Evolutionary conservation across 208 protist genomes (phyloP).

Genomic region (Leishmania tropica): DNA sequence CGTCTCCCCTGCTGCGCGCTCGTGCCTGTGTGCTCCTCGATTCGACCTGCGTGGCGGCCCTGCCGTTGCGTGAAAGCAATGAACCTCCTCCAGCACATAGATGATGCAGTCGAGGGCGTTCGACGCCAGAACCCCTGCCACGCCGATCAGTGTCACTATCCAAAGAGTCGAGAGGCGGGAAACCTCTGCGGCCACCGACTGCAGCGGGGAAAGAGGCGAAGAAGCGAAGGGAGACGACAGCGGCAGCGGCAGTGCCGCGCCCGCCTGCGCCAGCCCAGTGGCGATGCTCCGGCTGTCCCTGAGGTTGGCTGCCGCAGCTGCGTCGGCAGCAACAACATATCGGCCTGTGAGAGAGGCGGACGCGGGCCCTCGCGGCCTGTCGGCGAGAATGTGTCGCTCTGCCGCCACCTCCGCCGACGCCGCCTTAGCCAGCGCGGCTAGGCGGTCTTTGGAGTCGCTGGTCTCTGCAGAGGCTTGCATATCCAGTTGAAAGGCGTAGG

Average conservation of each 20-base stretch:
- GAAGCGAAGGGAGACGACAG: not conserved
- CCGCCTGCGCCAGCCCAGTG: not conserved
- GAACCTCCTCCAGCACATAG: constrained; percentile 57
- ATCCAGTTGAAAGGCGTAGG: constrained; percentile 28
- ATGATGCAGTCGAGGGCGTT: constrained; percentile 51
- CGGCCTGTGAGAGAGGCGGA: not conserved
- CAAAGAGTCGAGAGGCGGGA: not conserved
- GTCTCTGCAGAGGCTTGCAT: too few relatives aligned
- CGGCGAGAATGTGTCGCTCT: not conserved
- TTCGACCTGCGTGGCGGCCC: not conserved
- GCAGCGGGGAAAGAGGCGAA: not conserved
- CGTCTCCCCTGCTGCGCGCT: not conserved
- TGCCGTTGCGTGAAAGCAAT: constrained; percentile 40
- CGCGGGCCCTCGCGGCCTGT: not conserved
- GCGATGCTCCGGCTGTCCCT: not conserved
- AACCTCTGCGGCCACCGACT: not conserved
- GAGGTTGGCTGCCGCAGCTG: not conserved
- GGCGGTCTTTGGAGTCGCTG: not conserved
- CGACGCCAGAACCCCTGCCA: constrained; percentile 38
- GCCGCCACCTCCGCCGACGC: not conserved
- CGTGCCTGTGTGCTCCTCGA: not conserved
- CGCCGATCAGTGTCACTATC: constrained; percentile 25
- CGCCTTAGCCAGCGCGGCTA: not conserved
- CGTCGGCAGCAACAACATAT: not conserved
- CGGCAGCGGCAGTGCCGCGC: not conserved